phyloP scores from a whole-genome alignment of 306 rosid species.

The Castanea crenata region DNA sequence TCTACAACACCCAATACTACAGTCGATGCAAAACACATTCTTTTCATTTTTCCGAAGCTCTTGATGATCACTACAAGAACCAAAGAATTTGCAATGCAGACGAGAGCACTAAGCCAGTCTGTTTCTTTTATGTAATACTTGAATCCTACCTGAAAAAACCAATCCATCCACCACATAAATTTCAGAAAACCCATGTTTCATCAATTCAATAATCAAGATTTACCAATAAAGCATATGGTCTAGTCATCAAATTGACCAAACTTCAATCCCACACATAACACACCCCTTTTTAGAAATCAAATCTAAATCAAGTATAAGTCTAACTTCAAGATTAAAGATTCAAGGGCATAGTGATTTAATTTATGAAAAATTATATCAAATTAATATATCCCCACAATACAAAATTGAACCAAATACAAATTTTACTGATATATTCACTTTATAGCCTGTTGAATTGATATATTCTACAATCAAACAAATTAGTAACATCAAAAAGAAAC shows the following conservation, averaged over 20 bases:
- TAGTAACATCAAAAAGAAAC: background rate
- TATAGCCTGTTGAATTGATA: background rate
- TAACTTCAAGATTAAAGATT: background rate
- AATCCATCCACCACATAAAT: slow-evolving; percentile 16
- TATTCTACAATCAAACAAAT: background rate
- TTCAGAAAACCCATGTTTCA: slow-evolving; percentile 12
- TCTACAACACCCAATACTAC: slow-evolving; percentile 63
- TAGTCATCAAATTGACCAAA: background rate
- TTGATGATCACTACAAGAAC: slow-evolving; percentile 68
- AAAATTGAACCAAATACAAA: background rate
- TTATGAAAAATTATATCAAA: slow-evolving; percentile 16
- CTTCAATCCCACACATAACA: background rate
- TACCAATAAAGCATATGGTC: background rate
- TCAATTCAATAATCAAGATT: slow-evolving; percentile 17
- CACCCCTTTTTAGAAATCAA: background rate
- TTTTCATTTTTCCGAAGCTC: slow-evolving; percentile 64
- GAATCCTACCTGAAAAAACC: slow-evolving; percentile 54
- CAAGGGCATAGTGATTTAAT: slow-evolving; percentile 7
- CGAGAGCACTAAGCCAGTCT: slow-evolving; percentile 74
- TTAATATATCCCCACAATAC: slow-evolving; percentile 8
- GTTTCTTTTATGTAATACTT: slow-evolving; percentile 30
- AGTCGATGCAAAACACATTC: slow-evolving; percentile 81
- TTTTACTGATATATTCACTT: background rate
- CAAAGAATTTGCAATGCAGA: slow-evolving; percentile 54
- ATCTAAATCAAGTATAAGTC: background rate